phyloP scores from a whole-genome alignment of 2,329 filamentous ascomycete genomes.

The Monilinia vaccinii-corymbosi region DNA sequence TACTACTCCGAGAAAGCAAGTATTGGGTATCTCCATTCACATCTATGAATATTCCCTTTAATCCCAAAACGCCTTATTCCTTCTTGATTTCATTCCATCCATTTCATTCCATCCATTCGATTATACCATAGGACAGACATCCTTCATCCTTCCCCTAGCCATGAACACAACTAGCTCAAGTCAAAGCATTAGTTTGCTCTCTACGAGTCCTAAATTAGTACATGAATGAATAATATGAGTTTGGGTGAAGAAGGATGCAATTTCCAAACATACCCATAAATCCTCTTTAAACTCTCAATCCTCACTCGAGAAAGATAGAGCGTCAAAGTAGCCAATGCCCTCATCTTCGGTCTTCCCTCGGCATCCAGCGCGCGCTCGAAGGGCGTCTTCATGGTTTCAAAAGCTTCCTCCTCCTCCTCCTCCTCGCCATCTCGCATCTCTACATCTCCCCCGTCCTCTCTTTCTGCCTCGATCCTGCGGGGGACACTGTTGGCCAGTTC shows the following conservation, averaged over 20 bases:
- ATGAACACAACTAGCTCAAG: neutral
- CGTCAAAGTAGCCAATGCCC: conserved; percentile 46
- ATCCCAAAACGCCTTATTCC: conserved; percentile 1
- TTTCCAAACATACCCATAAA: conserved; percentile 23
- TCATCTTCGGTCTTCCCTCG: conserved; percentile 36
- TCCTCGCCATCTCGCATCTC: conserved; percentile 6
- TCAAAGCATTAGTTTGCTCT: conserved; percentile 29
- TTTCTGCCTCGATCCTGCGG: conserved; percentile 25
- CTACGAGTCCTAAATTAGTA: conserved; percentile 14
- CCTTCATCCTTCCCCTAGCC: neutral
- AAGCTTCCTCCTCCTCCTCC: conserved; percentile 32
- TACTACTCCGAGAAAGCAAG: neutral
- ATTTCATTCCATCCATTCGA: too few species aligned
- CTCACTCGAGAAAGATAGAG: conserved; percentile 47
- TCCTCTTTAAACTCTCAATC: conserved; percentile 46
- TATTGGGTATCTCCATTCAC: conserved; percentile 3
- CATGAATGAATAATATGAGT: neutral
- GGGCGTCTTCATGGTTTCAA: conserved; percentile 48
- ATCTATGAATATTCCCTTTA: neutral
- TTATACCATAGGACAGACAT: too few species aligned
- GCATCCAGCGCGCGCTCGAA: conserved; percentile 43
- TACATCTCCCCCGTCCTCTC: conserved; percentile 13
- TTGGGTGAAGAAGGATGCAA: too few species aligned
- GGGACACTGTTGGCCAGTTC: conserved; percentile 7
- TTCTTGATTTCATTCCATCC: neutral